Conservation (phyloP, 768 basidiomycete species). For the Boletus huronensis region DNA sequence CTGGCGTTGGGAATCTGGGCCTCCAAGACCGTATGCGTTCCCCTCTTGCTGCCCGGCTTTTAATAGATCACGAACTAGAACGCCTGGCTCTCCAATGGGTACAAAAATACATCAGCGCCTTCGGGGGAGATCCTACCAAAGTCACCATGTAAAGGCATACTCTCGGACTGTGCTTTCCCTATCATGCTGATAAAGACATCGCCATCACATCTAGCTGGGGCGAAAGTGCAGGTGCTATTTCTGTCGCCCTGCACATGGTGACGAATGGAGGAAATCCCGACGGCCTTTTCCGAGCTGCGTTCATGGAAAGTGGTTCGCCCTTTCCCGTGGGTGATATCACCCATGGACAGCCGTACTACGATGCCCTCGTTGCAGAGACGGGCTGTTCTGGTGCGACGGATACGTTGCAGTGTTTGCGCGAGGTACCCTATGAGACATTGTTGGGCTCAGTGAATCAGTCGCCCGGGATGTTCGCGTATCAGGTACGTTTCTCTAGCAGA, state of each 20-base stretch:
- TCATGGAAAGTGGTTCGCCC: conserved; percentile 43
- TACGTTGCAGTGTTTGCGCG: conserved; percentile 34
- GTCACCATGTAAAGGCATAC: conserved; percentile 28
- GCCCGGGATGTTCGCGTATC: conserved; percentile 31
- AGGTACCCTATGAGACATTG: conserved; percentile 29
- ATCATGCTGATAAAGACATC: neutral
- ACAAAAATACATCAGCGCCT: conserved; percentile 52
- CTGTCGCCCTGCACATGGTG: conserved; percentile 30
- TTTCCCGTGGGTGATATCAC: conserved; percentile 20
- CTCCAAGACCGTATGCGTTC: conserved; percentile 40
- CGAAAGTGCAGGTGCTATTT: conserved; percentile 39
- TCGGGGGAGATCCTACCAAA: conserved; percentile 57
- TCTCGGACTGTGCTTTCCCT: neutral
- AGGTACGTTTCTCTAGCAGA: conserved; percentile 18
- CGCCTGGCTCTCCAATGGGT: conserved; percentile 49
- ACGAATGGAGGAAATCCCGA: conserved; percentile 23
- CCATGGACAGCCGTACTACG: conserved; percentile 26
- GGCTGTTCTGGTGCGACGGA: conserved; percentile 29
- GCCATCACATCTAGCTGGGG: conserved; percentile 24
- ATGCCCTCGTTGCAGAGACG: conserved; percentile 28
- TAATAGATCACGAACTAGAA: conserved; percentile 16
- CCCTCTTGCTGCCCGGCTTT: neutral
- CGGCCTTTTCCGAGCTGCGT: conserved; percentile 25
- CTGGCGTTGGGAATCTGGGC: conserved; percentile 46
- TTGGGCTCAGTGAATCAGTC: conserved; percentile 32